A percentile compares a stretch with the other conserved stretches of the same genome.
These are phyloP conservation scores for Sordariomycetes sp. DNA, from an alignment of 2,329 filamentous ascomycete genomes.

Conservation along the genomic window DNA sequence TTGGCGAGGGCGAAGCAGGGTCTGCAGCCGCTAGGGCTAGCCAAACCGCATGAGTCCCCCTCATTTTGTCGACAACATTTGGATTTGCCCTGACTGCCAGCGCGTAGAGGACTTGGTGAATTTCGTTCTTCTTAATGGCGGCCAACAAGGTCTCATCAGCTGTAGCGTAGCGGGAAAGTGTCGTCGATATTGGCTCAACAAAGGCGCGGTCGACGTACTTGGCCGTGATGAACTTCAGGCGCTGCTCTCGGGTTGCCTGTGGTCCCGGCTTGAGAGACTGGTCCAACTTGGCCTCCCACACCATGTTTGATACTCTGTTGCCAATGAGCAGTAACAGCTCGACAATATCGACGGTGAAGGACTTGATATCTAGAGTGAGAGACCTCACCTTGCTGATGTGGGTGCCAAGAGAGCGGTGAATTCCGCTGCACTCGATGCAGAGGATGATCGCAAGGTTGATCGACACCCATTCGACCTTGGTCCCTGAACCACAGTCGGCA, in stretches of 20 bases:
- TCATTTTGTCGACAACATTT: constrained; percentile 76
- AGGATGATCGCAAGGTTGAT: constrained; percentile 95
- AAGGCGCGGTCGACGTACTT: constrained; percentile 86
- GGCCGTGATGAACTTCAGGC: constrained; percentile 86
- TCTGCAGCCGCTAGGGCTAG: constrained; percentile 88
- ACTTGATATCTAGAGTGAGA: constrained; percentile 88
- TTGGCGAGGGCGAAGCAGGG: constrained; percentile 63
- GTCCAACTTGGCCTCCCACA: constrained; percentile 87
- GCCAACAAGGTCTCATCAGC: constrained; percentile 84
- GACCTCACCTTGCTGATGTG: constrained; percentile 97
- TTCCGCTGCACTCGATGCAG: constrained; percentile 96
- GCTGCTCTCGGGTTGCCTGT: constrained; percentile 77
- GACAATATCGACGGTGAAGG: constrained; percentile 94
- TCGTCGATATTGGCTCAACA: constrained; percentile 68
- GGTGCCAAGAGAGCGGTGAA: constrained; percentile 90
- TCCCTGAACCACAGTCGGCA: constrained; percentile 84
- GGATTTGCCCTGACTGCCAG: constrained; percentile 80
- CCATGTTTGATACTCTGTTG: constrained; percentile 90
- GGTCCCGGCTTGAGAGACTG: constrained; percentile 62
- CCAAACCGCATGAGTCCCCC: constrained; percentile 83
- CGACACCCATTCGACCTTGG: constrained; percentile 97
- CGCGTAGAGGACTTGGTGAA: constrained; percentile 86
- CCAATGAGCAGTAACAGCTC: constrained; percentile 86
- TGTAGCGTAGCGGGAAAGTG: constrained; percentile 65
- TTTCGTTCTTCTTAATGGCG: constrained; percentile 92